Conservation (phyloP, 208 protist species). For the Phytomonas francai region DNA sequence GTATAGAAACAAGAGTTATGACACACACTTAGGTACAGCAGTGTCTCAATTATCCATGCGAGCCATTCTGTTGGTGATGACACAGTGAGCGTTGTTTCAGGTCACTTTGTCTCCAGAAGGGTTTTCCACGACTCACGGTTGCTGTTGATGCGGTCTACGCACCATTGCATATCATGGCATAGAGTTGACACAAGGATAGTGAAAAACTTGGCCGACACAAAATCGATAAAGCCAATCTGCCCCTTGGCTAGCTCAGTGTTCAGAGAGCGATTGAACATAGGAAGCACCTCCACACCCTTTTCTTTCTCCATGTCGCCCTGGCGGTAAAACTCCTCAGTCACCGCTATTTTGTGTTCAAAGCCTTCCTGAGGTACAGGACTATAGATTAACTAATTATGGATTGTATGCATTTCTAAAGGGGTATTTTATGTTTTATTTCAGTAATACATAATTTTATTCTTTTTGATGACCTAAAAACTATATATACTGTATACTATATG, state of each 20-base stretch:
- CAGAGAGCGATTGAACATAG: conserved; percentile 82
- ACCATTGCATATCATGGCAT: conserved; percentile 76
- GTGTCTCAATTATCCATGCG: background rate
- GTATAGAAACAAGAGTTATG: background rate
- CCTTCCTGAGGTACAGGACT: background rate
- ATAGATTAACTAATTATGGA: background rate
- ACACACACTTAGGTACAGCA: background rate
- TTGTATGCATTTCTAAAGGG: no score
- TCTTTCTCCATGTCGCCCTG: conserved; percentile 87
- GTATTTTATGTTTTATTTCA: no score
- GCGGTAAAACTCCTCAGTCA: conserved; percentile 86
- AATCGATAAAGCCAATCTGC: conserved; percentile 85
- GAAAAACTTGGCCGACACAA: conserved; percentile 76
- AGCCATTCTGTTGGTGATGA: background rate
- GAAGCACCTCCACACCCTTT: conserved; percentile 71
- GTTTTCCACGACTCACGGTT: conserved; percentile 69
- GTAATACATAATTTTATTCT: no score
- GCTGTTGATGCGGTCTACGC: conserved; percentile 46
- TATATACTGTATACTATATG: no score
- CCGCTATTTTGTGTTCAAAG: conserved; percentile 20
- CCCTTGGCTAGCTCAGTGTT: conserved; percentile 82
- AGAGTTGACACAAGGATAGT: conserved; percentile 43
- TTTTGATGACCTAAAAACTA: no score
- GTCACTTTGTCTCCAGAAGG: conserved; percentile 31
- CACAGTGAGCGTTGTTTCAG: background rate